Percentiles rank a stretch among this genome's conserved stretches.
phyloP scores from a whole-genome alignment of 2,329 filamentous ascomycete genomes.

The Cercospora nicotianae region DNA sequence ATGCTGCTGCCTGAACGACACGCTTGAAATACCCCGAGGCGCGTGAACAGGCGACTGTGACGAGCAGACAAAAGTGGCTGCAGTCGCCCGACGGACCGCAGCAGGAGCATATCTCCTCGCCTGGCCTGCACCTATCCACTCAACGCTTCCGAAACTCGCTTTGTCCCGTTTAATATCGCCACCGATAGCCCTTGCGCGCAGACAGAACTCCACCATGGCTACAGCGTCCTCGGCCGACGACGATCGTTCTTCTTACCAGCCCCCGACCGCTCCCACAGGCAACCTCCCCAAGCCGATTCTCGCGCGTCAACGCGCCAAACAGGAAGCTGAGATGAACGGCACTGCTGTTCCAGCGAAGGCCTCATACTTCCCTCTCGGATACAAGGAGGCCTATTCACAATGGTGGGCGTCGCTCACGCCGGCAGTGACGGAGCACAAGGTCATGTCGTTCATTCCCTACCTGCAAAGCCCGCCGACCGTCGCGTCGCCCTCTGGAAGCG shows the following conservation, averaged over 20 bases:
- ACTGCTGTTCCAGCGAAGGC: constrained; percentile 21
- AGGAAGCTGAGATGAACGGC: constrained; percentile 29
- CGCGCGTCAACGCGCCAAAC: constrained; percentile 37
- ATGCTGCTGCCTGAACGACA: constrained; percentile 5
- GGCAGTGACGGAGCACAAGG: constrained; percentile 79
- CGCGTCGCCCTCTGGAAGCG: constrained; percentile 59
- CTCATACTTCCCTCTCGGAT: constrained; percentile 73
- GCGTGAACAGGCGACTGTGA: background rate
- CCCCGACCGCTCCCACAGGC: constrained; percentile 17
- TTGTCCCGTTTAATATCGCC: background rate
- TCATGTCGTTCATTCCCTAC: constrained; percentile 82
- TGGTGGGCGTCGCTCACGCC: constrained; percentile 92
- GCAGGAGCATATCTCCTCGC: constrained; percentile 9
- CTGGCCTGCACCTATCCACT: constrained; percentile 1
- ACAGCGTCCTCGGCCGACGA: constrained; percentile 31
- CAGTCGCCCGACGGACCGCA: constrained; percentile 2
- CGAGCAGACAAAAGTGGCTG: constrained; percentile 10
- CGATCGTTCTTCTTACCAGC: constrained; percentile 17
- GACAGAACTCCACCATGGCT: constrained; percentile 36
- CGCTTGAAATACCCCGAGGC: background rate
- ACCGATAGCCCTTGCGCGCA: background rate
- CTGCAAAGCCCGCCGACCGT: constrained; percentile 70
- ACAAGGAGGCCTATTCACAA: constrained; percentile 87
- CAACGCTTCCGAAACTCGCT: background rate
- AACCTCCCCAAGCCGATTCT: constrained; percentile 27